Base-by-base conservation (phyloP, 345 rosid genomes). In the Rhodamnia argentea region DNA sequence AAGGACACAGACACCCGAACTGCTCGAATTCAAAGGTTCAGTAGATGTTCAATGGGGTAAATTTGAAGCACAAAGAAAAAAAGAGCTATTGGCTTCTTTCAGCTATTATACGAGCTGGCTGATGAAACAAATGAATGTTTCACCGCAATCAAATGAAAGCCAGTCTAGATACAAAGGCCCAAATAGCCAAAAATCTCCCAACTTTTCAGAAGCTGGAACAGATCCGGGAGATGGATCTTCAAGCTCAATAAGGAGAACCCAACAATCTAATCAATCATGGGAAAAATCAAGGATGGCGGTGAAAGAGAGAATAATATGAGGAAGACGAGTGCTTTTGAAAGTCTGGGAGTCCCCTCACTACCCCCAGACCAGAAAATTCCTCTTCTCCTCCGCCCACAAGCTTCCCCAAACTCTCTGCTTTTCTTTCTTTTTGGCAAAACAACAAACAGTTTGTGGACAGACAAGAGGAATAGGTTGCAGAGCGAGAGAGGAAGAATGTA, bases 91-190 rank as follows among this genome's bases (percentile, higher is more conserved):
- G 81, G 47, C 81, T 70, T 70, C 24, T 37, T 70, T 70, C 81
- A 22, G 47, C 47, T 18, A 70, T 22, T 2, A 20, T 4, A 70
- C 40, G 47, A 70, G 47, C 81, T 37, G 81, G 81, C 81, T 9
- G 47, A 70, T 10, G 81, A 20, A 70, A 42, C 47, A 70, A 70
- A 70, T 37, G 85, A 84, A 60, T 20, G 56, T 60, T 32, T n/a
- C 82, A 64, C 50, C 26, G n/a, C 76, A 83, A 29, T 70, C 78
- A 26, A 70, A 44, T 27, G 27, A 84, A 44, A 64, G 86, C 3
- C 44, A 86, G 94, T 90, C 95, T 83, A 89, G 89, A 91, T 89
- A 50, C 93, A 91, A 70, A 89, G 89, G 84, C 91, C 94, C 94
- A 37, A 86, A 89, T 90, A 92, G 81, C 83, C 86, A 85, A 86